Percentiles rank a stretch among this genome's conserved stretches.
Evolutionary conservation across 129 eudicot species (phyloP).

Genomic region (Artemisia tridentata): DNA sequence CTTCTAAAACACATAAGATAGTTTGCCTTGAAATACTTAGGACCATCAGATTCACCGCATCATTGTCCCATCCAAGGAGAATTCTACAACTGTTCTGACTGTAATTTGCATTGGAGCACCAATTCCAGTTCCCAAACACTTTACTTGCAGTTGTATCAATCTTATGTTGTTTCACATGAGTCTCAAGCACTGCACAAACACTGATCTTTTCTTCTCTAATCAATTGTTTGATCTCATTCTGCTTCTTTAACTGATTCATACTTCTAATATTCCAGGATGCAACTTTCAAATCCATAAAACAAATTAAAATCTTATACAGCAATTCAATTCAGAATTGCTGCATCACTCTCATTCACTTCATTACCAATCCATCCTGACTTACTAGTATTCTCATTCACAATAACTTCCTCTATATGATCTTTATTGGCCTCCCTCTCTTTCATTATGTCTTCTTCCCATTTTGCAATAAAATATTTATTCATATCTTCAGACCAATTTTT

Average conservation of each 20-base stretch:
- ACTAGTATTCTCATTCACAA: too few species aligned
- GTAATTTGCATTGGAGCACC: neutral
- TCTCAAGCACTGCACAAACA: neutral
- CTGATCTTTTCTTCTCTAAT: neutral
- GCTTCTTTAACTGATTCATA: neutral
- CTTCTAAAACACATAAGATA: neutral
- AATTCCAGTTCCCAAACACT: neutral
- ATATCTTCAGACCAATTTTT: too few species aligned
- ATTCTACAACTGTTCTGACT: neutral
- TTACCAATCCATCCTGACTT: too few species aligned
- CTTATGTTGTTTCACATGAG: neutral
- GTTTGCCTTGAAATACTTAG: neutral
- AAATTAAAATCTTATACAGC: too few species aligned
- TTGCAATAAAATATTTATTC: too few species aligned
- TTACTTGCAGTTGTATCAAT: neutral
- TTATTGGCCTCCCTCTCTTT: accelerated
- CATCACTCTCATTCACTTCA: too few species aligned
- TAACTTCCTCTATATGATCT: too few species aligned
- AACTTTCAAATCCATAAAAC: too few species aligned
- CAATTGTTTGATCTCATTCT: too few species aligned
- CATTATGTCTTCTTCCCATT: too few species aligned
- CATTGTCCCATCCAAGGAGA: neutral
- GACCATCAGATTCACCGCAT: neutral
- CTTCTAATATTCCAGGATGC: too few species aligned
- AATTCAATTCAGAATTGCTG: too few species aligned